Conservation (phyloP, 768 basidiomycete genomes). For the Gymnopilus junonius region DNA sequence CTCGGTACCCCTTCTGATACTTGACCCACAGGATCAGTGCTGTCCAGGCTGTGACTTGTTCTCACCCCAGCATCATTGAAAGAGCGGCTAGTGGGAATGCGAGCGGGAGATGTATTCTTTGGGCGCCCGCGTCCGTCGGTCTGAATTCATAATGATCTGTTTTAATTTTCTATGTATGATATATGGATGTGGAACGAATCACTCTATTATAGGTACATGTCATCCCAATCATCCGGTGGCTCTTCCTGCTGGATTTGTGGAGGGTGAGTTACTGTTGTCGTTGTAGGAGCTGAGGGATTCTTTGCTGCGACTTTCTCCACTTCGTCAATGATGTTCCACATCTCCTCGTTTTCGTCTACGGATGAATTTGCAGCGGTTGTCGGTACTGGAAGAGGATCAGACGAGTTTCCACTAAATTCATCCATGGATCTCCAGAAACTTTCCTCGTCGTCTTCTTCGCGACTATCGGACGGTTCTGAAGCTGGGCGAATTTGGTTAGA, state of each 20-base stretch:
- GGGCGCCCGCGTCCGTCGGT: conserved; percentile 49
- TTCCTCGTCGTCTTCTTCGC: conserved; percentile 51
- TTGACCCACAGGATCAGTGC: conserved; percentile 64
- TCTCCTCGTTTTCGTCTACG: conserved; percentile 60
- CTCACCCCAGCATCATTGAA: conserved; percentile 76
- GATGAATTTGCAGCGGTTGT: conserved; percentile 24
- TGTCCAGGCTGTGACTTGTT: conserved; percentile 89
- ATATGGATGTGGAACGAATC: conserved; percentile 12
- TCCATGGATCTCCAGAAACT: conserved; percentile 74
- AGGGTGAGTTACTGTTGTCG: conserved; percentile 5
- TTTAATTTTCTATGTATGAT: conserved; percentile 6
- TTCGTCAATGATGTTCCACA: conserved; percentile 74
- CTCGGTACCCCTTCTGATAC: conserved; percentile 1
- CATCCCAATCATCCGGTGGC: conserved; percentile 53
- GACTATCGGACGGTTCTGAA: conserved; percentile 7
- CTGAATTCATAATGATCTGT: conserved; percentile 4
- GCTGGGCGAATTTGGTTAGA: neutral
- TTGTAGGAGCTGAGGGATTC: conserved; percentile 11
- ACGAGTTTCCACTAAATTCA: conserved; percentile 43
- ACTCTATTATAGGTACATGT: conserved; percentile 56
- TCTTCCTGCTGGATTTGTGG: conserved; percentile 1
- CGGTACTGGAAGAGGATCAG: conserved; percentile 22
- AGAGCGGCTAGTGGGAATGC: conserved; percentile 79
- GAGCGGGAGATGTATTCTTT: conserved; percentile 79
- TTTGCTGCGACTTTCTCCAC: conserved; percentile 40